These are phyloP conservation scores for Cyphellophora europaea DNA, from an alignment of 2,329 filamentous ascomycete genomes.

Conservation along the genomic window DNA sequence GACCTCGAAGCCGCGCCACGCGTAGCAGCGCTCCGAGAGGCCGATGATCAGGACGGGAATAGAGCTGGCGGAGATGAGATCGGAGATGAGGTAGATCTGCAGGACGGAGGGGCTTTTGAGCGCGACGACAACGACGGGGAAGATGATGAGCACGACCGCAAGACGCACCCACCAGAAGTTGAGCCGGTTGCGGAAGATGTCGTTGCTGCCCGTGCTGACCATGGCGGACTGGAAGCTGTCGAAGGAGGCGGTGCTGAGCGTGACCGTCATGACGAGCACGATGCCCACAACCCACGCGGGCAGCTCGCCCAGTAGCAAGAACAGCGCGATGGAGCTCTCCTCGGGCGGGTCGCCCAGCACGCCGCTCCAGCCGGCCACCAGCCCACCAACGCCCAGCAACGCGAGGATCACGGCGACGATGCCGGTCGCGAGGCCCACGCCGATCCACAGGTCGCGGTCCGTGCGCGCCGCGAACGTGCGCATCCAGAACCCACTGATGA, in stretches of 20 bases:
- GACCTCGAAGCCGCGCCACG: conserved; percentile 73
- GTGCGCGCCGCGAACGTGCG: conserved; percentile 70
- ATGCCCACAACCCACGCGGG: conserved; percentile 76
- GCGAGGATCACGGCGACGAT: conserved; percentile 60
- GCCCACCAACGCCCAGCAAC: conserved; percentile 62
- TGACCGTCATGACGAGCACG: conserved; percentile 70
- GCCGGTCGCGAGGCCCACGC: conserved; percentile 58
- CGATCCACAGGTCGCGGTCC: conserved; percentile 68
- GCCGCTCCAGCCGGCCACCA: conserved; percentile 71
- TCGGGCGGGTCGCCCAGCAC: conserved; percentile 54
- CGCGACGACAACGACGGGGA: conserved; percentile 65
- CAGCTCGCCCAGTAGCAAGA: conserved; percentile 61
- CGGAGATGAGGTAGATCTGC: conserved; percentile 74
- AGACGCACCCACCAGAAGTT: conserved; percentile 64
- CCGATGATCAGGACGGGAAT: conserved; percentile 70
- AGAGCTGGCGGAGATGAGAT: conserved; percentile 66
- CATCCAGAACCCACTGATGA: conserved; percentile 76
- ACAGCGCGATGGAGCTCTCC: conserved; percentile 62
- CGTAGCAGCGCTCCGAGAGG: conserved; percentile 55
- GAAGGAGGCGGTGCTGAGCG: conserved; percentile 67
- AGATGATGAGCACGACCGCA: conserved; percentile 61
- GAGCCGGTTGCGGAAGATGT: conserved; percentile 73
- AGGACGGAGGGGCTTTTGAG: conserved; percentile 65
- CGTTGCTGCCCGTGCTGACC: conserved; percentile 76
- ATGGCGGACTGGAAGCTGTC: conserved; percentile 75